Evolutionary conservation across 106 monocot genomes (phyloP).

Genomic region (Dendrobium chrysotoxum): DNA sequence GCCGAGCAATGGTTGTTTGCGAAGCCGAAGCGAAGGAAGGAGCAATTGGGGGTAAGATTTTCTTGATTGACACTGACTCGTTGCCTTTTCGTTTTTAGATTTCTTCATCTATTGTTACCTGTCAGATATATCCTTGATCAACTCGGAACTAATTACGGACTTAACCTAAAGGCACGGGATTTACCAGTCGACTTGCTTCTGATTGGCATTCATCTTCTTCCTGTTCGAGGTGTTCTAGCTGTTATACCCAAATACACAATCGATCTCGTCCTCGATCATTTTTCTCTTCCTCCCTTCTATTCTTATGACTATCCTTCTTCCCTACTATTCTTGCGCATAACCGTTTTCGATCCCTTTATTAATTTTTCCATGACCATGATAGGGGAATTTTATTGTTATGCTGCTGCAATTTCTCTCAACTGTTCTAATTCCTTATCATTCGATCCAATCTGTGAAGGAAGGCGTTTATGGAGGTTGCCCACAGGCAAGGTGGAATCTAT

Average conservation of each 20-base stretch:
- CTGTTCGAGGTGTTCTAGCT: neutral
- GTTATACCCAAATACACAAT: neutral
- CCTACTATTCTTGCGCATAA: neutral
- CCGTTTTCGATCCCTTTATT: neutral
- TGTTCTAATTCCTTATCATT: neutral
- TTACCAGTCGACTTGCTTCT: neutral
- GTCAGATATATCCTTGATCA: neutral
- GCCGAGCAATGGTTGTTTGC: neutral
- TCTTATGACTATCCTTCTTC: neutral
- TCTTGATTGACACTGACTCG: neutral
- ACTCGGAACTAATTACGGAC: neutral
- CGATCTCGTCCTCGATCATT: neutral
- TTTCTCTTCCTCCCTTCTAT: neutral
- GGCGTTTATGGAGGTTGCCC: neutral
- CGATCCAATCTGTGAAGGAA: neutral
- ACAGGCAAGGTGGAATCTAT: neutral
- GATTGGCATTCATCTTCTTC: neutral
- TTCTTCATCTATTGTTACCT: neutral
- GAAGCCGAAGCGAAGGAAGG: neutral
- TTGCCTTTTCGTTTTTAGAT: neutral
- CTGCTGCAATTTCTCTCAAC: neutral
- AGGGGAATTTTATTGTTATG: neutral
- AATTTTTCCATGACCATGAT: neutral
- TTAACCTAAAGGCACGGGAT: neutral
- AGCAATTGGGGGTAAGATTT: constrained; percentile 3